Evolutionary conservation across 805 yeast genomes (phyloP).

Genomic region (Saccharomycopsis selenospora): DNA sequence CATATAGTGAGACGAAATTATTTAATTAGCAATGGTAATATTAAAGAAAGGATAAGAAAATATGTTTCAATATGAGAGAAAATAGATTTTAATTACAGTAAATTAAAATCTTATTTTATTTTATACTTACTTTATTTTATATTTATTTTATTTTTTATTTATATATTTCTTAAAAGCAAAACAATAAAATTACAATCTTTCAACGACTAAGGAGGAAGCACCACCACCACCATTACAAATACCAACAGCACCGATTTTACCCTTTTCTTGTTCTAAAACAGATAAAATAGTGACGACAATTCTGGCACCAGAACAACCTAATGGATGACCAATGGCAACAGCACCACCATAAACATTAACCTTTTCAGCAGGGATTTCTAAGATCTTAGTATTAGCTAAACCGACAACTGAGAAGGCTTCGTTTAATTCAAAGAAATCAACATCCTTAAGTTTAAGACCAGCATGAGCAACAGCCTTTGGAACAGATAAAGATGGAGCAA

Average conservation of each 20-base stretch:
- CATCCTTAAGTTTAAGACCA: slow-evolving; percentile 49
- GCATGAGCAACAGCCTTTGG: slow-evolving; percentile 95
- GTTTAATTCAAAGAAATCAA: slow-evolving; percentile 91
- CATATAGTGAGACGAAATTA: too few relatives aligned
- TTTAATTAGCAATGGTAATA: too few relatives aligned
- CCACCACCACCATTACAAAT: slow-evolving; percentile 99
- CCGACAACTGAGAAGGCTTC: slow-evolving; percentile 99
- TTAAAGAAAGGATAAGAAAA: too few relatives aligned
- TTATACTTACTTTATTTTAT: too few relatives aligned
- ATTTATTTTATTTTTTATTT: too few relatives aligned
- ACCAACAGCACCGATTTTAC: slow-evolving; percentile 89
- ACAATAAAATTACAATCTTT: slow-evolving; percentile 45
- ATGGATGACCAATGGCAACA: slow-evolving; percentile 90
- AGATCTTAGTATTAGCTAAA: slow-evolving; percentile 72
- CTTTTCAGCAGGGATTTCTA: slow-evolving; percentile 55
- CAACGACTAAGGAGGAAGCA: slow-evolving; percentile 87
- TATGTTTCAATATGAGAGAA: too few relatives aligned
- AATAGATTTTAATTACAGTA: too few relatives aligned
- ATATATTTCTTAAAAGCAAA: too few relatives aligned
- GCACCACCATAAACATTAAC: slow-evolving; percentile 94
- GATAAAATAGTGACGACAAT: slow-evolving; percentile 79
- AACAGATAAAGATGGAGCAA: slow-evolving; percentile 90
- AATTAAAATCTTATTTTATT: too few relatives aligned
- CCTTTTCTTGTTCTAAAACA: slow-evolving; percentile 76
- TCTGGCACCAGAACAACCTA: slow-evolving; percentile 96